A percentile compares a stretch with the other conserved stretches of the same genome.
These are phyloP conservation scores for Fusarium drepaniforme DNA, from an alignment of 2,329 filamentous ascomycete species.

Conservation along the genomic window DNA sequence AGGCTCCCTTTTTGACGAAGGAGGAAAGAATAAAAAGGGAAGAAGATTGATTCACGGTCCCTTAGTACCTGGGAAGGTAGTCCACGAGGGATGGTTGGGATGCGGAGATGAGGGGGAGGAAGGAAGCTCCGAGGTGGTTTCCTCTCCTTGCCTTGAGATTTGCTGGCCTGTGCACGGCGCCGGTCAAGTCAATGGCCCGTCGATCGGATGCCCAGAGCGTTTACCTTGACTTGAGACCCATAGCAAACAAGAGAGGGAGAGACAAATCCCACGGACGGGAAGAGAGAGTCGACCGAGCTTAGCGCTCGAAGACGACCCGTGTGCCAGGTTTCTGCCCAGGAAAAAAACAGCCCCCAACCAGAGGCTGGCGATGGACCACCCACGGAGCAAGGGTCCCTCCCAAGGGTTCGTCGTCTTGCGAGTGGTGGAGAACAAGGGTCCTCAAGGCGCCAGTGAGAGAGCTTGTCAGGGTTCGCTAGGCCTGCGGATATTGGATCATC, in stretches of 20 bases:
- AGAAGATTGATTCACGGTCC: conserved; percentile 4
- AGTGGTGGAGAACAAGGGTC: conserved; percentile 25
- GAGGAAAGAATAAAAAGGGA: neutral
- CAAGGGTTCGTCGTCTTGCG: conserved; percentile 30
- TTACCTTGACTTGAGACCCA: neutral
- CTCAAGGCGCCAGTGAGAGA: conserved; percentile 27
- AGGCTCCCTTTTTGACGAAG: neutral
- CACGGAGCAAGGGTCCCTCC: conserved; percentile 10
- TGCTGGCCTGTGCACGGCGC: conserved; percentile 30
- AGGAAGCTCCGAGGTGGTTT: conserved; percentile 11
- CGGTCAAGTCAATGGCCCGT: conserved; percentile 9
- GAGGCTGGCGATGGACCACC: conserved; percentile 14
- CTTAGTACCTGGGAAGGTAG: conserved; percentile 7
- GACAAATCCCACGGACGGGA: neutral
- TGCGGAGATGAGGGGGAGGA: conserved; percentile 20
- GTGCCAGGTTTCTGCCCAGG: conserved; percentile 3
- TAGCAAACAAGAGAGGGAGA: conserved; percentile 5
- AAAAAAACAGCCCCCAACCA: conserved; percentile 13
- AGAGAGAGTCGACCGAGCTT: conserved; percentile 21
- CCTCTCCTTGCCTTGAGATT: conserved; percentile 14
- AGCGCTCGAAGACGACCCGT: conserved; percentile 21
- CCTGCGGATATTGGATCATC: conserved; percentile 25
- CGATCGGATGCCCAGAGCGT: conserved; percentile 19
- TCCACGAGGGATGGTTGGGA: conserved; percentile 21
- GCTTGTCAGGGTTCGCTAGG: conserved; percentile 26